These are phyloP conservation scores for Fusarium pseudoanthophilum DNA, from an alignment of 2,329 filamentous ascomycete genomes.

Conservation along the genomic window DNA sequence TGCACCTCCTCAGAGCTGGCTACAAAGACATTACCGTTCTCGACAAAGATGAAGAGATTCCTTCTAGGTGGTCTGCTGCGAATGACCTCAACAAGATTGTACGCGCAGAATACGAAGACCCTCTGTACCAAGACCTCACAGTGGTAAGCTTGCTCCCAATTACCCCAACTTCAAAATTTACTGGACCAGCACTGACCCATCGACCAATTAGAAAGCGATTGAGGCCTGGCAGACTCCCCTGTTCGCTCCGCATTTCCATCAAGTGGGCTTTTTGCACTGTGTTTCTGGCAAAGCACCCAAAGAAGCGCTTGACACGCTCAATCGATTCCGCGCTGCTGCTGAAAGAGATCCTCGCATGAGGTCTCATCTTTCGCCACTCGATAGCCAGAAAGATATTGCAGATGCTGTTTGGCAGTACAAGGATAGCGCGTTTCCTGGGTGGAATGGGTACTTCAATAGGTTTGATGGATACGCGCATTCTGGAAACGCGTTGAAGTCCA, in stretches of 20 bases:
- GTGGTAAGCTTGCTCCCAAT: slow-evolving; percentile 52
- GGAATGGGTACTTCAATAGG: slow-evolving; percentile 68
- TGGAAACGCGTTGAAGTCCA: slow-evolving; percentile 59
- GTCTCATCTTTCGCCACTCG: slow-evolving; percentile 53
- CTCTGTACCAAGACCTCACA: slow-evolving; percentile 65
- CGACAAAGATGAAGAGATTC: slow-evolving; percentile 53
- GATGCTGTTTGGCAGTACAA: slow-evolving; percentile 58
- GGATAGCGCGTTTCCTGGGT: slow-evolving; percentile 58
- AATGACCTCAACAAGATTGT: slow-evolving; percentile 72
- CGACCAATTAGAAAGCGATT: slow-evolving; percentile 55
- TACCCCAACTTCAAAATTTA: background rate
- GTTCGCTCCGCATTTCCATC: slow-evolving; percentile 62
- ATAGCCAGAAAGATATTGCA: slow-evolving; percentile 53
- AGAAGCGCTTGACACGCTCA: slow-evolving; percentile 59
- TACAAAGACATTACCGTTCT: slow-evolving; percentile 60
- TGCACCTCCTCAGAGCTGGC: slow-evolving; percentile 56
- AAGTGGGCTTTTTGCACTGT: slow-evolving; percentile 57
- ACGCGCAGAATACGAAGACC: slow-evolving; percentile 67
- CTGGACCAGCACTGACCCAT: background rate
- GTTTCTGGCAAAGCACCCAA: slow-evolving; percentile 59
- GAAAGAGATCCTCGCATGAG: slow-evolving; percentile 54
- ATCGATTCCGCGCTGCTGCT: slow-evolving; percentile 54
- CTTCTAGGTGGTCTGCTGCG: slow-evolving; percentile 62
- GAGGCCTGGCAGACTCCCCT: slow-evolving; percentile 62
- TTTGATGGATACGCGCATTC: slow-evolving; percentile 68